These are phyloP conservation scores for Fragaria ananassa DNA, from an alignment of 306 rosid genomes.

Conservation along the genomic window DNA sequence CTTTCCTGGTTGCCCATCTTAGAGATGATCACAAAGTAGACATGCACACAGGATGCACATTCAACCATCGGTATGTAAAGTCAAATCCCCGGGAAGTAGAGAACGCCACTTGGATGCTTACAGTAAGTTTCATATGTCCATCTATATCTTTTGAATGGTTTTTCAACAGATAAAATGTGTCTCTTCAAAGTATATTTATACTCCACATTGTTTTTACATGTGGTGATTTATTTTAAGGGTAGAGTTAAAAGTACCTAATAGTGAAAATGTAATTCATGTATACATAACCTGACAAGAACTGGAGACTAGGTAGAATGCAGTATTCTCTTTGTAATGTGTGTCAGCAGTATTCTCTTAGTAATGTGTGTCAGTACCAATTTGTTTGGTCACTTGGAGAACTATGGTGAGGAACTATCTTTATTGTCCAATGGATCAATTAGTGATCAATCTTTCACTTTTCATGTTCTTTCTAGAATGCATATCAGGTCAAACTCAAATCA, in stretches of 20 bases:
- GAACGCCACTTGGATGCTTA: constrained; percentile 99
- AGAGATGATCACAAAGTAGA: constrained; percentile 99
- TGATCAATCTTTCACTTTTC: background rate
- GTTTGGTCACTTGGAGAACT: background rate
- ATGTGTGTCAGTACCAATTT: background rate
- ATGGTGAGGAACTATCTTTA: background rate
- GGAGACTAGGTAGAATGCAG: background rate
- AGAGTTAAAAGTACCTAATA: background rate
- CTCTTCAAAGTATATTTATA: background rate
- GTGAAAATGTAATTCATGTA: background rate
- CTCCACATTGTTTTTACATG: background rate
- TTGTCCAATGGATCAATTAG: background rate
- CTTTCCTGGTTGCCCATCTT: constrained; percentile 88
- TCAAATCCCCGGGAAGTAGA: constrained; percentile 98
- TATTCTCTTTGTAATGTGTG: background rate
- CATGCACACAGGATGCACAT: constrained; percentile 99
- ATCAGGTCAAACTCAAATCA: background rate
- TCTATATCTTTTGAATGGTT: constrained; percentile 17
- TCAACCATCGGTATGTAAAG: constrained; percentile 96
- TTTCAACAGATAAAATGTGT: background rate
- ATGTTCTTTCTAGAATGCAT: background rate
- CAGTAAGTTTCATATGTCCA: constrained; percentile 57
- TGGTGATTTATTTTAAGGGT: background rate
- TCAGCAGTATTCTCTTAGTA: background rate
- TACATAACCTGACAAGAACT: background rate